phyloP scores from a whole-genome alignment of 441 rosid species.

The Populus tomentosa region DNA sequence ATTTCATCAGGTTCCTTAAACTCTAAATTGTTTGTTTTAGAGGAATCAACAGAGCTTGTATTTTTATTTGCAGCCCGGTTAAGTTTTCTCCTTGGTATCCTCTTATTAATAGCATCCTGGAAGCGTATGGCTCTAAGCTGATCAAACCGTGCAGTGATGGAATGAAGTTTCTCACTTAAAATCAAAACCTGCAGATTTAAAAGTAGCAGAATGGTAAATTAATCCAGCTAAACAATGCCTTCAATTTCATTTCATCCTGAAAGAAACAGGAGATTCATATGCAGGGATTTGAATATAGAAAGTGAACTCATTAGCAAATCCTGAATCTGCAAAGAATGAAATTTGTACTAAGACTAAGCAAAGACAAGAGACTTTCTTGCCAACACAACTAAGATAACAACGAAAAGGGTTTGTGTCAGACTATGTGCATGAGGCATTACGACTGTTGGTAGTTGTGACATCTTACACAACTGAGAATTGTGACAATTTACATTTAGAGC shows the following conservation, averaged over 20 bases:
- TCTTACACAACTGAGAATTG: neutral
- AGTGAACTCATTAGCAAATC: neutral
- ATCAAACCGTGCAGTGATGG: conserved; percentile 81
- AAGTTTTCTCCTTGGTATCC: conserved; percentile 73
- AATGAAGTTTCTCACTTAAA: conserved; percentile 89
- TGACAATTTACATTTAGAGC: neutral
- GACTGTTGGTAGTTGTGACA: neutral
- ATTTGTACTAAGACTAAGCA: neutral
- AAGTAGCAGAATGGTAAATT: neutral
- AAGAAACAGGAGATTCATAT: neutral
- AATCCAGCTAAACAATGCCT: neutral
- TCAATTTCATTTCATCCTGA: neutral
- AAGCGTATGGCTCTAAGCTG: conserved; percentile 86
- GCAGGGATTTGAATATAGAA: neutral
- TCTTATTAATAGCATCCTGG: conserved; percentile 79
- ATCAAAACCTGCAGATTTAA: conserved; percentile 63
- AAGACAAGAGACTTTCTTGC: neutral
- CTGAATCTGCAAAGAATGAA: neutral
- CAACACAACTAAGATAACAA: neutral
- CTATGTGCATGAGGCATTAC: neutral
- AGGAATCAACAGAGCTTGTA: conserved; percentile 38
- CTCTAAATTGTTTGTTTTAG: conserved; percentile 32
- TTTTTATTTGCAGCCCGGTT: conserved; percentile 26
- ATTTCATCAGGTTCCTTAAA: conserved; percentile 40
- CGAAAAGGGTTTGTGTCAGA: neutral